Evolutionary conservation across 805 yeast species (phyloP), one percentile per base, ranked within the genome.

Genomic region (Kodamaea sagamina): DNA sequence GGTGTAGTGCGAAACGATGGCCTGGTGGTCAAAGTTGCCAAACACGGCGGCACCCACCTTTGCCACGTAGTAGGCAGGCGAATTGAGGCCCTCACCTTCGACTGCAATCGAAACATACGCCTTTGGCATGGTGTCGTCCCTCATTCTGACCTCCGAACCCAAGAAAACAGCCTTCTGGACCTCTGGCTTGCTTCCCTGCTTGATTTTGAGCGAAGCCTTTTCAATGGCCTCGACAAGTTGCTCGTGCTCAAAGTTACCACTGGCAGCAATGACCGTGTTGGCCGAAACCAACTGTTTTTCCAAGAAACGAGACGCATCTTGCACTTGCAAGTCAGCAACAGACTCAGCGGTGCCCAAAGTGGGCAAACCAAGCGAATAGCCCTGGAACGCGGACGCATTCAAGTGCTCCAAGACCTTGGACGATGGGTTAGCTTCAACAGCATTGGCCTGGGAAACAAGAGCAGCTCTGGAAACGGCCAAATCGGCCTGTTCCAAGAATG

Each of bases 61-160:
- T 52, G 92, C 83, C 48, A 79, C 78, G 66, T 76, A 76, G 73
- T 75, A 84, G 58, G 83, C 78, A 53, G 83, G 79, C 44, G 90
- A 81, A 48, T 61, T 59, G 38, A 75, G 48, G 34, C 83, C 71
- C 68, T 84, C 90, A 71, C 89, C 88, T 59, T 79, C 74, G 43
- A 77, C 92, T 46, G 89, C 89, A 57, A 86, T 74, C 43, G 89
- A 68, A 57, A 85, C 76, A 76, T 84, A 84, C 44, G 92, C 93
- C 62, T 80, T 78, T 62, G 92, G 88, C 59, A 84, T 63, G 56
- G 89, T 86, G 68, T 86, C 95, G 62, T 86, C 95, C 81, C 95
- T 84, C 72, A 85, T 71, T 78, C 90, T 82, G 52, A 85, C 83
- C 63, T 86, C 95, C 36, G 93, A 85, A 64, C 95, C 95, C 63